phyloP scores from a whole-genome alignment of 345 rosid genomes.

The Citrus reticulata region DNA sequence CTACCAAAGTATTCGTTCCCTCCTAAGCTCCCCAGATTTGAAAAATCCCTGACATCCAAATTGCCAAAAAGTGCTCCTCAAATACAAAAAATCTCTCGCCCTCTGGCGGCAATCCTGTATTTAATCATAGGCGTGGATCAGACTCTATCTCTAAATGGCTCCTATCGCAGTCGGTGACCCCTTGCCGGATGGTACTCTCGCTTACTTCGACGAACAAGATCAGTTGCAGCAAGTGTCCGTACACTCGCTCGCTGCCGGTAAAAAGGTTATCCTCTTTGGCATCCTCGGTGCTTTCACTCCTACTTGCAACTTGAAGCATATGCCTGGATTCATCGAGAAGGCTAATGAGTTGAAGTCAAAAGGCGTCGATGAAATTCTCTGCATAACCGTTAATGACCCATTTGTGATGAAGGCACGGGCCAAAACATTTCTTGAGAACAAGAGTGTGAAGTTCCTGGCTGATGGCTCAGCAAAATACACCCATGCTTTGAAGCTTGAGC shows the following conservation, averaged over 20 bases:
- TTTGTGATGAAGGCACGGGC: slow-evolving; percentile 99
- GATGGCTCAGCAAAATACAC: slow-evolving; percentile 91
- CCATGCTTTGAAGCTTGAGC: slow-evolving; percentile 86
- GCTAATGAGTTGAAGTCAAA: slow-evolving; percentile 78
- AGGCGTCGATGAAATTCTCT: slow-evolving; percentile 74
- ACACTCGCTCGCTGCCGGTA: slow-evolving; percentile 81
- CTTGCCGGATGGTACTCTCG: slow-evolving; percentile 75
- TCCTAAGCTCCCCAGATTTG: too few species aligned
- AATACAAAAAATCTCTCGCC: too few species aligned
- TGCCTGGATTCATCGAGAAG: slow-evolving; percentile 91
- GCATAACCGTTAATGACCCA: slow-evolving; percentile 91
- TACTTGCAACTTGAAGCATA: slow-evolving; percentile 96
- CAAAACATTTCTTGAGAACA: slow-evolving; percentile 87
- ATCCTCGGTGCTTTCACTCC: slow-evolving; percentile 99
- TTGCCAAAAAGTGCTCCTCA: too few species aligned
- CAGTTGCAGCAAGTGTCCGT: slow-evolving; percentile 71
- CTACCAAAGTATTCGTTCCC: too few species aligned
- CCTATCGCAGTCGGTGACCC: slow-evolving; percentile 72
- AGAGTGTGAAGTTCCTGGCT: slow-evolving; percentile 85
- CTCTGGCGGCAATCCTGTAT: neutral
- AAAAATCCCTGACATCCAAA: too few species aligned
- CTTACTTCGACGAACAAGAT: slow-evolving; percentile 86
- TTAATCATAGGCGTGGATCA: neutral
- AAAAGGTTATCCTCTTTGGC: slow-evolving; percentile 77
- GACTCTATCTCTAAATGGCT: slow-evolving; percentile 44